A percentile compares a stretch with the other conserved stretches of the same genome.
Evolutionary conservation across 2,329 filamentous ascomycete species (phyloP).

Genomic region (Alternaria arbusti): DNA sequence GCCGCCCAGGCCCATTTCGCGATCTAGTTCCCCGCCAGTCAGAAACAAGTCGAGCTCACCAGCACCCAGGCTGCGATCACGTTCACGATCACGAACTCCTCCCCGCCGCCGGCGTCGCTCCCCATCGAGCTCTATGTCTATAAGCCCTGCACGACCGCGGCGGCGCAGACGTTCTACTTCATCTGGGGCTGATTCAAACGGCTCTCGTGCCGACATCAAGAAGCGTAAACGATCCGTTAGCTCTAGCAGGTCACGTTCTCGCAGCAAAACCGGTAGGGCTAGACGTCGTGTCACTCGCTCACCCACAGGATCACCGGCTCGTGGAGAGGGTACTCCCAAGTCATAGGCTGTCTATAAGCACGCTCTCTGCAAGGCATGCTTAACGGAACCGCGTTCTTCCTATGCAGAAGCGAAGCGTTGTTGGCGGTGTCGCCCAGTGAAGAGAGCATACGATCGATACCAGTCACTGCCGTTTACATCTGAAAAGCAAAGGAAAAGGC

Average conservation of each 20-base stretch:
- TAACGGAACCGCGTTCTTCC: background rate
- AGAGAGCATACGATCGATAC: background rate
- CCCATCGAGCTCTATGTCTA: slow-evolving; percentile 46
- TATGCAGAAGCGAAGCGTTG: background rate
- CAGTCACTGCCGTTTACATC: background rate
- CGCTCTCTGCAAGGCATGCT: background rate
- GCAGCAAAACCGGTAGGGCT: slow-evolving; percentile 22
- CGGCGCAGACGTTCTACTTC: slow-evolving; percentile 53
- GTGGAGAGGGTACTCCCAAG: slow-evolving; percentile 10
- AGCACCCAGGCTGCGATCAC: slow-evolving; percentile 54
- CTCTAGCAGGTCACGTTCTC: slow-evolving; percentile 47
- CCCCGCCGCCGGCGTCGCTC: slow-evolving; percentile 48
- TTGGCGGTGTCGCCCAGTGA: background rate
- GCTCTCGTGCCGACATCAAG: slow-evolving; percentile 59
- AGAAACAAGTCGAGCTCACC: slow-evolving; percentile 59
- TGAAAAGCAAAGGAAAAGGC: background rate
- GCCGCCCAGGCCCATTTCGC: slow-evolving; percentile 50
- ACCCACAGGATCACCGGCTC: slow-evolving; percentile 23
- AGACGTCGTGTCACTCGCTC: slow-evolving; percentile 29
- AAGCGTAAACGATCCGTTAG: slow-evolving; percentile 52
- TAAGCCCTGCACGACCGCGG: slow-evolving; percentile 48
- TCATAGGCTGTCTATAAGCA: slow-evolving; percentile 13
- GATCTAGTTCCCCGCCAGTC: slow-evolving; percentile 57
- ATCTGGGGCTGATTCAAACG: slow-evolving; percentile 51
- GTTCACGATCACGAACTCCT: slow-evolving; percentile 38